Evolutionary conservation across 345 rosid genomes (phyloP), one percentile per base, ranked within the genome.

Genomic region (Toxicodendron radicans): DNA sequence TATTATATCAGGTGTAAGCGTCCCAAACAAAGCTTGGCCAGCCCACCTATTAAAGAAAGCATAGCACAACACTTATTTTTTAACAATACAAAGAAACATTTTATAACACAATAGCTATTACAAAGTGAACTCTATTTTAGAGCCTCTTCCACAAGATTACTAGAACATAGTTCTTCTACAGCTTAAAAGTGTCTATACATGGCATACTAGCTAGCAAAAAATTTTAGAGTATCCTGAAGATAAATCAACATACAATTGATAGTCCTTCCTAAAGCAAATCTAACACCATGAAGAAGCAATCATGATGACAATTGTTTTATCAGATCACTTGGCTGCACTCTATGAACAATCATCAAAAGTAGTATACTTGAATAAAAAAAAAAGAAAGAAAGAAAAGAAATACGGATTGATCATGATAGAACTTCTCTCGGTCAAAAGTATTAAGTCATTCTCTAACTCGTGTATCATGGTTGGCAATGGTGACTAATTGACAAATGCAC

Each of bases 1-100:
- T 53, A 93, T 82, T 68, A 93, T 89, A 68, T 95, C 98, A 45
- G 92, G 94, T 46, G 97, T 88, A 83, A 95, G 98, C 18, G 99
- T 89, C 53, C 99, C 99, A 73, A 95, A 95, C 80, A 95, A 81
- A 43, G 99, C 96, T 87, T 95, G 99, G 38, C 99, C 99, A 11
- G 99, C 98, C 98, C 99, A 95, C 99, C 99, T 95, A 82, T 79
- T 52, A 73, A 73, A 54, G 67, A 68, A 17, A 78, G 45, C 53
- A 64, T 27, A 20, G 49, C 67, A 59, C 7, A 66, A 58, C 49
- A 61, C 48, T 59, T 32, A 64, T 75, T 12, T 27, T 17, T 41
- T 9, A 66, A 41, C 11, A 18, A 71, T 65, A 48, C 60, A 43
- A 72, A 54, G 43, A 5, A 5, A 7, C 9, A 38, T 38, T 38